phyloP scores from a whole-genome alignment of 352 stramenopile species.

The Phytopythium aichiense region DNA sequence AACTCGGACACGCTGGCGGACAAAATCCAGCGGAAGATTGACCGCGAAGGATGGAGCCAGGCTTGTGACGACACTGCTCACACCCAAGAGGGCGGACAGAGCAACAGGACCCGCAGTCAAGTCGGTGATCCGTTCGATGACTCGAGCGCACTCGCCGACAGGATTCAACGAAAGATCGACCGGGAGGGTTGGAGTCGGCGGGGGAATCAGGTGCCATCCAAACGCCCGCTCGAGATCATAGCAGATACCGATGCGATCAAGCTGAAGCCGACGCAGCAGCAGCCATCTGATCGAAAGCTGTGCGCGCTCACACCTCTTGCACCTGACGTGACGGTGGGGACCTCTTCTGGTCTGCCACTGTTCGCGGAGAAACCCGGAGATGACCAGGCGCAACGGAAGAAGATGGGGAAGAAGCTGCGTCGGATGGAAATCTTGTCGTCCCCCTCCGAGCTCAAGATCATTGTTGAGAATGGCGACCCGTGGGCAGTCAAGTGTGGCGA shows the following conservation, averaged over 20 bases:
- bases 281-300: neutral
- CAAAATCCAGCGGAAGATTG: slow-evolving; percentile 1
- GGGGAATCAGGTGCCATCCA: neutral
- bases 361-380: neutral
- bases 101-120: neutral
- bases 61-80: neutral
- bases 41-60: neutral
- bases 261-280: neutral
- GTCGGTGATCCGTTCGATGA: neutral
- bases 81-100: no score
- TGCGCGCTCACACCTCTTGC: neutral
- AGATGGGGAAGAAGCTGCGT: neutral
- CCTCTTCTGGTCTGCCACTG: neutral
- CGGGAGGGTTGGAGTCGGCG: neutral
- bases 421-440: neutral
- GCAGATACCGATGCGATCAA: neutral
- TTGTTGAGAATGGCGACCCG: neutral
- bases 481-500: neutral
- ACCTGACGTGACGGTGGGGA: neutral
- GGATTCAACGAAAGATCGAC: neutral
- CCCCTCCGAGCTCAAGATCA: slow-evolving; percentile 2
- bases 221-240: neutral
- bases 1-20: neutral
- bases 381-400: neutral
- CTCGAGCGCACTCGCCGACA: neutral